Percentiles rank a stretch among this genome's conserved stretches.
Conservation (phyloP, 1,284 basidiomycete species). For the Meira nashicola region DNA sequence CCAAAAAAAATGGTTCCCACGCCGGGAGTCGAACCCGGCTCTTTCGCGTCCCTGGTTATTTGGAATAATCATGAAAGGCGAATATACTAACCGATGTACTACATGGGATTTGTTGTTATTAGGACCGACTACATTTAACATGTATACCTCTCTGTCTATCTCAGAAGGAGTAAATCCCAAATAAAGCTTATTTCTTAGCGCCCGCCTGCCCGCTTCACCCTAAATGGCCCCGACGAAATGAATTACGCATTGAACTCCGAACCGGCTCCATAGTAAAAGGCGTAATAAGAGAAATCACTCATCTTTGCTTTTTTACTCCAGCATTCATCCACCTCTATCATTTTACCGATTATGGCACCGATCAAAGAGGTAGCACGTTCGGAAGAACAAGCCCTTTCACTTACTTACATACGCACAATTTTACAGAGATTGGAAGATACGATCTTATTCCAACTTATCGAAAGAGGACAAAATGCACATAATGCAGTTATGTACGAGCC, state of each 20-base stretch:
- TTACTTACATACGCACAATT: constrained; percentile 79
- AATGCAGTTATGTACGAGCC: constrained; percentile 84
- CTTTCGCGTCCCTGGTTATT: not conserved
- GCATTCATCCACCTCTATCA: not conserved
- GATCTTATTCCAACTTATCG: constrained; percentile 89
- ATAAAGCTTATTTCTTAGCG: too few species aligned
- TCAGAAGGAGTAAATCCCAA: too few species aligned
- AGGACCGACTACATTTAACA: too few species aligned
- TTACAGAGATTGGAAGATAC: constrained; percentile 91
- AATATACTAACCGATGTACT: too few species aligned
- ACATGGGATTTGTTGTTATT: too few species aligned
- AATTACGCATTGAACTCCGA: too few species aligned
- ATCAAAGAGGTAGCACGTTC: constrained; percentile 1
- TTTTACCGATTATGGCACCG: constrained; percentile 6
- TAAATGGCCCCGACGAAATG: too few species aligned
- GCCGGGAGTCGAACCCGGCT: constrained; percentile 1
- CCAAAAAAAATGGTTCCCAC: not conserved
- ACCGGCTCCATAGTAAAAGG: too few species aligned
- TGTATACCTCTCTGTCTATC: too few species aligned
- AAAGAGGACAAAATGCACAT: constrained; percentile 91
- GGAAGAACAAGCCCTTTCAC: constrained; percentile 61
- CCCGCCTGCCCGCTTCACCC: too few species aligned
- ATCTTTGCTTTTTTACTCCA: not conserved
- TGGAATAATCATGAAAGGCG: too few species aligned
- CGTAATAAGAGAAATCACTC: too few species aligned